phyloP scores from a whole-genome alignment of 352 stramenopile species.

The Pythium dissotocum region DNA sequence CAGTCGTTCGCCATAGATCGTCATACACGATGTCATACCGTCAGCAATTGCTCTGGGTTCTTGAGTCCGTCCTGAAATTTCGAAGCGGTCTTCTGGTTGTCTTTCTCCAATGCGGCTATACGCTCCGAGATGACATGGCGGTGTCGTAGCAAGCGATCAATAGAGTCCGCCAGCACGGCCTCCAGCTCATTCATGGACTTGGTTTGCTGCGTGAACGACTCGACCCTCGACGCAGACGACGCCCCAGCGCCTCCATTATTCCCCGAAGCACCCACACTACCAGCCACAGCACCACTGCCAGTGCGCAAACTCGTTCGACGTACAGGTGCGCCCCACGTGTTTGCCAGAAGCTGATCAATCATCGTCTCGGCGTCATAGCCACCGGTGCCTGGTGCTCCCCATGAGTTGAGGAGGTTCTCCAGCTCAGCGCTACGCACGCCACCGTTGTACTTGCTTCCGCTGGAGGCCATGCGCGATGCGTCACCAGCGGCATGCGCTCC shows the following conservation, averaged over 20 bases:
- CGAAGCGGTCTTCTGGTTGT: conserved; percentile 51
- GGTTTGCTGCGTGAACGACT: conserved; percentile 60
- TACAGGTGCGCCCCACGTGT: conserved; percentile 42
- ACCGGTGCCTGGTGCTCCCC: conserved; percentile 9
- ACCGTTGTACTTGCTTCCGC: not conserved
- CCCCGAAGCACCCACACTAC: not conserved
- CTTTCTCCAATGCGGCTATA: conserved; percentile 62
- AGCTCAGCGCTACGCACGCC: conserved; percentile 49
- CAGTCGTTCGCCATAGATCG: not conserved
- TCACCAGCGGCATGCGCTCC: not conserved
- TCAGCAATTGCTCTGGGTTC: conserved; percentile 59
- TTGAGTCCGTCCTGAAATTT: conserved; percentile 69
- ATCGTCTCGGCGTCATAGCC: conserved; percentile 69
- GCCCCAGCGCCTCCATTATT: not conserved
- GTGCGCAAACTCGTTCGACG: conserved; percentile 25
- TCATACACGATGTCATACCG: conserved; percentile 27
- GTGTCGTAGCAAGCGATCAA: conserved; percentile 59
- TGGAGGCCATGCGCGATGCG: not conserved
- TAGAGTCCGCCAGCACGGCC: conserved; percentile 51
- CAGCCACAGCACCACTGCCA: not conserved
- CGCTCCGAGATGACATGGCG: conserved; percentile 55
- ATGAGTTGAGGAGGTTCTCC: conserved; percentile 55
- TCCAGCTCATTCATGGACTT: conserved; percentile 70
- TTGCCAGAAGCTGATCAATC: conserved; percentile 76
- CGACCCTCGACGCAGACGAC: conserved; percentile 6